Percentiles rank a stretch among this genome's conserved stretches.
These are phyloP conservation scores for Cerioporus squamosus DNA, from an alignment of 1,284 basidiomycete genomes.

Conservation along the genomic window DNA sequence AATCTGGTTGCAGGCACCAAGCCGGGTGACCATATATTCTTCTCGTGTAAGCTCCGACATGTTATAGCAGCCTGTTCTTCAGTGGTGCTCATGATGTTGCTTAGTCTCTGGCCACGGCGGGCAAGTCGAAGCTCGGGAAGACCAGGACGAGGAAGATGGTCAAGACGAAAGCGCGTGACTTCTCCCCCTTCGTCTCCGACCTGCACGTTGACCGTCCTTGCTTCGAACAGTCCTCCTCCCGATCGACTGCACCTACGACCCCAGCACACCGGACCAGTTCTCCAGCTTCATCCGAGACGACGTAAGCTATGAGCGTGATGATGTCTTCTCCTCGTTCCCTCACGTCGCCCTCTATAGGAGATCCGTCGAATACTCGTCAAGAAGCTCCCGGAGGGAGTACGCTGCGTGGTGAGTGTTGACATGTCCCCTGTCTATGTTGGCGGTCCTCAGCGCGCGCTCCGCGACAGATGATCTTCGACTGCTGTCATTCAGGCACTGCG, in stretches of 20 bases:
- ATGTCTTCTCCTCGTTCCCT: neutral
- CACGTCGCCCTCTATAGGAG: constrained; percentile 6
- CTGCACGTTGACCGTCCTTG: neutral
- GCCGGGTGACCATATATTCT: constrained; percentile 22
- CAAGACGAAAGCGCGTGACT: constrained; percentile 27
- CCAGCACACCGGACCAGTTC: neutral
- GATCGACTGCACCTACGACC: constrained; percentile 6
- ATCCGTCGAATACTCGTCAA: constrained; percentile 24
- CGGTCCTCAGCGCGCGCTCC: neutral
- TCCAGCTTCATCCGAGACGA: constrained; percentile 23
- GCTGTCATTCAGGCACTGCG: constrained; percentile 33
- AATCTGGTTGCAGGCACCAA: neutral
- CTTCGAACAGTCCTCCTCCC: constrained; percentile 14
- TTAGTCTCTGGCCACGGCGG: constrained; percentile 33
- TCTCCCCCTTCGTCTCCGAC: no score
- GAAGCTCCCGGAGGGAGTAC: constrained; percentile 18
- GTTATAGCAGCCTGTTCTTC: no score
- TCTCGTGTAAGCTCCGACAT: constrained; percentile 25
- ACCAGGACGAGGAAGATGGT: constrained; percentile 29
- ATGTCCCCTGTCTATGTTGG: no score
- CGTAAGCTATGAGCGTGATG: neutral
- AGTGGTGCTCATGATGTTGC: neutral
- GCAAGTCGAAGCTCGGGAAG: constrained; percentile 17
- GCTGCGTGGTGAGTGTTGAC: constrained; percentile 21
- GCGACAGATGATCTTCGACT: constrained; percentile 31